phyloP scores from a whole-genome alignment of 2,329 filamentous ascomycete genomes.

The Cercospora sesami region DNA sequence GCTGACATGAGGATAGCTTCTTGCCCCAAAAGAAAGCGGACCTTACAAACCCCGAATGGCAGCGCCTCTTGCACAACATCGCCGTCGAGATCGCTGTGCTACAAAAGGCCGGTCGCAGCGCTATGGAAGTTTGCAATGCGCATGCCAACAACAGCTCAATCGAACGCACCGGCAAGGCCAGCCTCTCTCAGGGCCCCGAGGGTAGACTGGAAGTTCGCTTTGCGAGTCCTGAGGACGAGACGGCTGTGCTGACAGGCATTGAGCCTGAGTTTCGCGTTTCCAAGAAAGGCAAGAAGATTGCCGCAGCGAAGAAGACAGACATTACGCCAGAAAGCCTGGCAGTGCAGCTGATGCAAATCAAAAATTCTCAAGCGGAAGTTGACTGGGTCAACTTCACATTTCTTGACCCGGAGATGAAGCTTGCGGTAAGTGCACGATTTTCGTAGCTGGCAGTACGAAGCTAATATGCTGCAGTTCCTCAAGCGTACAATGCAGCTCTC shows the following conservation, averaged over 20 bases:
- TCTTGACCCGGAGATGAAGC: conserved; percentile 62
- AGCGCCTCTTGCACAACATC: conserved; percentile 54
- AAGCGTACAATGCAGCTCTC: conserved; percentile 81
- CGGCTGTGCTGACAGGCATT: conserved; percentile 7
- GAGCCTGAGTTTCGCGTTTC: neutral
- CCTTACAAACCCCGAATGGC: conserved; percentile 41
- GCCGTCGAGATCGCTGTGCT: conserved; percentile 58
- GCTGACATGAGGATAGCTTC: conserved; percentile 38
- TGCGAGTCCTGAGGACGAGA: neutral
- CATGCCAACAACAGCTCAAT: conserved; percentile 8
- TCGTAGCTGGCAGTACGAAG: neutral
- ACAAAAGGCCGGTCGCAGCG: conserved; percentile 44
- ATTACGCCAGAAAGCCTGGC: neutral
- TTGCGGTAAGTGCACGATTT: conserved; percentile 59
- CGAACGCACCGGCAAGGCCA: conserved; percentile 1
- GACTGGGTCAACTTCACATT: conserved; percentile 40
- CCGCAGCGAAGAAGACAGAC: neutral
- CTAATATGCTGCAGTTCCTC: conserved; percentile 61
- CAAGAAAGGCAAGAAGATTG: neutral
- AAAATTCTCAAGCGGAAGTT: neutral
- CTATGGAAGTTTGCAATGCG: conserved; percentile 54
- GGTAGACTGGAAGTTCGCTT: conserved; percentile 9
- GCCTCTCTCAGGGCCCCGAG: neutral
- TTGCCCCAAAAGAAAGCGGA: conserved; percentile 40
- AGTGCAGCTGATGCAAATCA: conserved; percentile 6